Conservation (phyloP, 768 basidiomycete genomes). For the Lentinula raphanica region DNA sequence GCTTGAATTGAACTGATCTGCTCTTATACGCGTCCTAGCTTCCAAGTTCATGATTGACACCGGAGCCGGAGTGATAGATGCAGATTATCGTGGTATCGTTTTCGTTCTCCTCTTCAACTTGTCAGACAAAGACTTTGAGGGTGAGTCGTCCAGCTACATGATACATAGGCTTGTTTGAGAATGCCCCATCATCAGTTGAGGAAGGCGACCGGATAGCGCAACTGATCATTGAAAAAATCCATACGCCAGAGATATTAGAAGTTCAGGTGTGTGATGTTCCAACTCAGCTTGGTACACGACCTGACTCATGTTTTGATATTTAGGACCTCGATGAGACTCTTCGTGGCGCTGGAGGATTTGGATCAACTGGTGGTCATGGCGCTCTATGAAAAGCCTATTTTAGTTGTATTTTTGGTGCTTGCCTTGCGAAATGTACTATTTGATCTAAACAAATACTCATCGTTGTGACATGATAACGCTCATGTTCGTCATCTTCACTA, state of each 20-base stretch:
- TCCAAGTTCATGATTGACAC: slow-evolving; percentile 98
- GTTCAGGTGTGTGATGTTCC: slow-evolving; percentile 63
- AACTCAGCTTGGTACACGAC: slow-evolving; percentile 3
- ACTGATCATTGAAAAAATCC: slow-evolving; percentile 86
- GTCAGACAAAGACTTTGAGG: slow-evolving; percentile 83
- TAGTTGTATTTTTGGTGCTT: neutral
- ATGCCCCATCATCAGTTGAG: slow-evolving; percentile 49
- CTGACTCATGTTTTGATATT: slow-evolving; percentile 3
- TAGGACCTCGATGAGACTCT: slow-evolving; percentile 83
- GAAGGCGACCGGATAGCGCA: slow-evolving; percentile 97
- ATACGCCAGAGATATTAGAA: slow-evolving; percentile 79
- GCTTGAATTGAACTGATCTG: too few relatives aligned
- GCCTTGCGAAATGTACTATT: too few relatives aligned
- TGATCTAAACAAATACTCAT: too few relatives aligned
- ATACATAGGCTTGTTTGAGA: neutral
- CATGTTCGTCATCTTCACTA: too few relatives aligned
- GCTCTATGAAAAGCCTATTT: slow-evolving; percentile 25
- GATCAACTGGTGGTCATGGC: slow-evolving; percentile 87
- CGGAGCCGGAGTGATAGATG: slow-evolving; percentile 95
- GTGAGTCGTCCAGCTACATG: slow-evolving; percentile 30
- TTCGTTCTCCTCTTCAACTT: slow-evolving; percentile 92
- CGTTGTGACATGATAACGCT: too few relatives aligned
- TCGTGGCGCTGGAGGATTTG: slow-evolving; percentile 85
- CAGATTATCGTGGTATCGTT: slow-evolving; percentile 90
- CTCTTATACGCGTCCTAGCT: too few relatives aligned